phyloP scores from a whole-genome alignment of 75 land plant genomes.

The Pinus taeda region DNA sequence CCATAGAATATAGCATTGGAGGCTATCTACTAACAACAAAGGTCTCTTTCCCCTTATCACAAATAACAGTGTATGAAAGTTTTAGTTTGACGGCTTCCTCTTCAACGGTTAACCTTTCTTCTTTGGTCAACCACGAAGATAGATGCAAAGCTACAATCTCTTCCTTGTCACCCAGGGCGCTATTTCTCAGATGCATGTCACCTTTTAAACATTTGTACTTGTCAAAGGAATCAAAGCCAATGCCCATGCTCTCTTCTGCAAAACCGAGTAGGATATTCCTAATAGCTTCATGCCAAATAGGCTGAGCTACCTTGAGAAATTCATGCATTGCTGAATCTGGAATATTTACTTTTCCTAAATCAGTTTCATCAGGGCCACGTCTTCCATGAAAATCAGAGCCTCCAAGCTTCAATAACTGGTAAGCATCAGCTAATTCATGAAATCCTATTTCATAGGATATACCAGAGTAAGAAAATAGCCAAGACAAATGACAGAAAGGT shows the following conservation, averaged over 20 bases:
- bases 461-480: not conserved
- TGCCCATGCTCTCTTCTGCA: conserved; percentile 33
- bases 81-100: conserved; percentile 39
- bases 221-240: conserved; percentile 9
- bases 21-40: not conserved
- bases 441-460: conserved; percentile 37
- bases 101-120: conserved; percentile 45
- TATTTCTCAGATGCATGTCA: conserved; percentile 14
- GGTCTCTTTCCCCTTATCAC: conserved; percentile 12
- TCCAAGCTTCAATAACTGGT: conserved; percentile 79
- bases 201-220: conserved; percentile 21
- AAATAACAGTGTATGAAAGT: conserved; percentile 27
- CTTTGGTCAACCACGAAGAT: conserved; percentile 53
- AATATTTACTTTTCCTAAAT: conserved; percentile 65
- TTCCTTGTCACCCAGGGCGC: conserved; percentile 14
- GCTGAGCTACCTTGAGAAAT: conserved; percentile 72
- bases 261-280: conserved; percentile 47
- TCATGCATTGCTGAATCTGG: conserved; percentile 52
- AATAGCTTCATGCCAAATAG: conserved; percentile 70
- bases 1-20: not conserved
- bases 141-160: conserved; percentile 33
- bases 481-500: conserved; percentile 4
- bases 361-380: conserved; percentile 65
- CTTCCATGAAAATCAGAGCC: conserved; percentile 95
- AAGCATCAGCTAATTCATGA: conserved; percentile 64